Evolutionary conservation across 2,329 filamentous ascomycete species (phyloP).

Genomic region (Biscogniauxia sp.): DNA sequence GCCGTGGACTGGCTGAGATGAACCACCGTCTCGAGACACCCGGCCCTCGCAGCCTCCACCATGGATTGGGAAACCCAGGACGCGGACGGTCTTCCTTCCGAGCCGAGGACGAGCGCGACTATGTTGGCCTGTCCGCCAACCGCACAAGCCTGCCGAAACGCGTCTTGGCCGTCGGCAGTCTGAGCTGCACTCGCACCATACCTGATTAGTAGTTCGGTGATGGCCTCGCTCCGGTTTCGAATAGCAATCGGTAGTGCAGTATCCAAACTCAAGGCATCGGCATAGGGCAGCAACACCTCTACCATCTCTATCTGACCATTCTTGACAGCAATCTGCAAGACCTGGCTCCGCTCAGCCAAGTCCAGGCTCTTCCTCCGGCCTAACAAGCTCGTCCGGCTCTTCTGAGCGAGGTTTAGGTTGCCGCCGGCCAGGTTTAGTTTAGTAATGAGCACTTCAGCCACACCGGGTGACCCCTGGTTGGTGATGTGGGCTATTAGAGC

Average conservation of each 20-base stretch:
- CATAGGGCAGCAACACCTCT: conserved; percentile 51
- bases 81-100: conserved; percentile 45
- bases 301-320: conserved; percentile 52
- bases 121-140: conserved; percentile 45
- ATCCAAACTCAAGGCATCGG: conserved; percentile 50
- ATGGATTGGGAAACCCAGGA: conserved; percentile 48
- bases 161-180: conserved; percentile 49
- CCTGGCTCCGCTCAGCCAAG: conserved; percentile 47
- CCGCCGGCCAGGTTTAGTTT: conserved; percentile 50
- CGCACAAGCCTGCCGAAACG: conserved; percentile 51
- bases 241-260: conserved; percentile 49
- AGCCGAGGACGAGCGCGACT: conserved; percentile 47
- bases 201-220: conserved; percentile 47
- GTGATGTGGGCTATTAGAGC: conserved; percentile 49
- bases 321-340: conserved; percentile 51
- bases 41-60: conserved; percentile 49
- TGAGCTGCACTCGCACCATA: conserved; percentile 51
- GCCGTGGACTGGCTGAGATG: conserved; percentile 51
- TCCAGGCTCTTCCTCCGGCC: conserved; percentile 50
- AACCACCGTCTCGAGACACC: conserved; percentile 49
- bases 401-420: conserved; percentile 48
- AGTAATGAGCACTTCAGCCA: conserved; percentile 54
- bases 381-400: conserved; percentile 47
- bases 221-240: conserved; percentile 39
- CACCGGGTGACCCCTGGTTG: conserved; percentile 49